Conservation (phyloP, 176 grass and related monocot genomes). For the Hordeum marinum region DNA sequence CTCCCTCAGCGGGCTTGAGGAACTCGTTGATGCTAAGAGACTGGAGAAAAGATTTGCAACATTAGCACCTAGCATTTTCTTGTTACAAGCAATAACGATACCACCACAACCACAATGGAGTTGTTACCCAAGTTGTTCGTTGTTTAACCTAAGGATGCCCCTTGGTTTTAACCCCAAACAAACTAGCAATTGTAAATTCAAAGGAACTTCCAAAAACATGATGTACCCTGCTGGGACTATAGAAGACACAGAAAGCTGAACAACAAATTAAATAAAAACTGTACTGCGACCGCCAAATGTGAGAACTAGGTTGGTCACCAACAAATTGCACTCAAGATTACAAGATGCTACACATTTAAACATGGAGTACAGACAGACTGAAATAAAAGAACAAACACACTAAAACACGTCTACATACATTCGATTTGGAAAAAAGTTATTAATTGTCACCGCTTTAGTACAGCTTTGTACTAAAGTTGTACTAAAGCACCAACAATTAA, state of each 20-base stretch:
- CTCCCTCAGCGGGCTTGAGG: conserved; percentile 76
- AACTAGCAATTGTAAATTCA: neutral
- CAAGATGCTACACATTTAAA: neutral
- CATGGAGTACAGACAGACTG: too few species aligned
- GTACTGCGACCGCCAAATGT: neutral
- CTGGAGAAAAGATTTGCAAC: conserved; percentile 16
- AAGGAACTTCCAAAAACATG: neutral
- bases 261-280: neutral
- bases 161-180: neutral
- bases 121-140: neutral
- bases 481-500: too few species aligned
- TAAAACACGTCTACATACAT: too few species aligned
- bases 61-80: neutral
- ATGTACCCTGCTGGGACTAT: neutral
- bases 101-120: neutral
- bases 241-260: neutral
- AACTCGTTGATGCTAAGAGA: conserved; percentile 84
- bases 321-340: neutral
- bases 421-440: too few species aligned
- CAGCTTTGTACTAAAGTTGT: too few species aligned
- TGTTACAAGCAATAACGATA: neutral
- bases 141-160: neutral
- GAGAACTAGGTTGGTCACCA: neutral
- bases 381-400: too few species aligned
- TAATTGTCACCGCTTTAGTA: too few species aligned